A percentile compares a stretch with the other conserved stretches of the same genome.
Conservation (phyloP, 2,329 filamentous ascomycete species). For the Trichoderma citrinoviride region DNA sequence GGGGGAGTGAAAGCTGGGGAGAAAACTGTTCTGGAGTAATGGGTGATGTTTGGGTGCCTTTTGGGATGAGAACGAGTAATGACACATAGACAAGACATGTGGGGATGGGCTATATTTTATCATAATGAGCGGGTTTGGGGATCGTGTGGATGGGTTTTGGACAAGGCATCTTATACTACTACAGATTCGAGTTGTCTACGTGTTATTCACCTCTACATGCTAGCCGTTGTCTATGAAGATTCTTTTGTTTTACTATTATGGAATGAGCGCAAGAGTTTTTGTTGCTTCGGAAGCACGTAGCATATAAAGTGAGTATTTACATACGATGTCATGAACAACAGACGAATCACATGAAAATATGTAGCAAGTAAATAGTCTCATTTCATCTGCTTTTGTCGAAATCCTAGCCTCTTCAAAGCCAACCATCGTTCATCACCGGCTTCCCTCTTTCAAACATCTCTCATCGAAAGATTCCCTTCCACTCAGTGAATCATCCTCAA, state of each 20-base stretch:
- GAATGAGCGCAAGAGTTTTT: too few relatives aligned
- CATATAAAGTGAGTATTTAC: too few relatives aligned
- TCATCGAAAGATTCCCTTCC: background rate
- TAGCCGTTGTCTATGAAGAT: too few relatives aligned
- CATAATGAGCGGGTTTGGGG: background rate
- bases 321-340: too few relatives aligned
- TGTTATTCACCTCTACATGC: too few relatives aligned
- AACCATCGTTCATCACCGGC: background rate
- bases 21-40: background rate
- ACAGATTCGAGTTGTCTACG: too few relatives aligned
- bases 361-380: background rate
- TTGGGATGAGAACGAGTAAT: background rate
- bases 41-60: background rate
- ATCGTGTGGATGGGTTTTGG: background rate
- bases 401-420: background rate
- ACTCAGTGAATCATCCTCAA: background rate
- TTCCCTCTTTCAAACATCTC: background rate
- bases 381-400: slow-evolving; percentile 12
- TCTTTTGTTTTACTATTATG: too few relatives aligned
- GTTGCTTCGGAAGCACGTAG: too few relatives aligned
- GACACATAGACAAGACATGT: background rate
- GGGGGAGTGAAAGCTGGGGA: background rate
- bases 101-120: background rate
- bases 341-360: background rate
- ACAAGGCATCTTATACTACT: too few relatives aligned